Percentiles rank a stretch among this genome's conserved stretches.
These are phyloP conservation scores for Verticillium dahliae DNA, from an alignment of 2,329 filamentous ascomycete species.

Conservation along the genomic window DNA sequence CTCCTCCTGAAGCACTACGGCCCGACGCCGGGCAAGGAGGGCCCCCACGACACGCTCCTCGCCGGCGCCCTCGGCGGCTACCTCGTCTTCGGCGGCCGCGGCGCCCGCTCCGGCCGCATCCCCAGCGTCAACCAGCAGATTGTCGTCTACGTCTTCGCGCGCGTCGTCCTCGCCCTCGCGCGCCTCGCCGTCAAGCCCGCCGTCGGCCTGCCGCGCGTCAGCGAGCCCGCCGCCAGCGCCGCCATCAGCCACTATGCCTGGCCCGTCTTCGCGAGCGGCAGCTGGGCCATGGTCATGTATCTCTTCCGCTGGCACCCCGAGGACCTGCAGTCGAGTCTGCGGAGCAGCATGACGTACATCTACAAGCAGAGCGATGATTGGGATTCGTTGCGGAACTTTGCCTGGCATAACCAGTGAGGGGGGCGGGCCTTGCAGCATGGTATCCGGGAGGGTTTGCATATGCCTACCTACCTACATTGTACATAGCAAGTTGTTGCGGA, in stretches of 20 bases:
- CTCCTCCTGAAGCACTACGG: constrained; percentile 62
- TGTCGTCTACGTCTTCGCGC: constrained; percentile 94
- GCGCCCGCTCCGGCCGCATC: constrained; percentile 51
- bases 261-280: constrained; percentile 85
- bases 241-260: constrained; percentile 67
- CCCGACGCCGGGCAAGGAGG: constrained; percentile 53
- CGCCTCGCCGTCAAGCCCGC: constrained; percentile 70
- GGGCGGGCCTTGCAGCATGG: not conserved
- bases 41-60: constrained; percentile 76
- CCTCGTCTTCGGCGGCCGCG: constrained; percentile 73
- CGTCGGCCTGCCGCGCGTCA: constrained; percentile 42
- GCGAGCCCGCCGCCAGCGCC: constrained; percentile 32
- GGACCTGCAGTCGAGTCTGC: constrained; percentile 81
- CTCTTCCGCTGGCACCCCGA: constrained; percentile 89
- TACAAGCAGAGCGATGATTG: constrained; percentile 85
- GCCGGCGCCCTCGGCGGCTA: constrained; percentile 88
- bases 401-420: constrained; percentile 71
- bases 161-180: constrained; percentile 78
- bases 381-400: constrained; percentile 76
- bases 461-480: not conserved
- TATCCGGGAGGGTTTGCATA: not conserved
- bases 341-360: constrained; percentile 97
- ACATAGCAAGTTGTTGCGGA: not conserved
- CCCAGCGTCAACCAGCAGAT: constrained; percentile 92
- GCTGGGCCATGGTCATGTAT: constrained; percentile 94